Evolutionary conservation across 768 basidiomycete genomes (phyloP).

Genomic region (Mycena floridula): DNA sequence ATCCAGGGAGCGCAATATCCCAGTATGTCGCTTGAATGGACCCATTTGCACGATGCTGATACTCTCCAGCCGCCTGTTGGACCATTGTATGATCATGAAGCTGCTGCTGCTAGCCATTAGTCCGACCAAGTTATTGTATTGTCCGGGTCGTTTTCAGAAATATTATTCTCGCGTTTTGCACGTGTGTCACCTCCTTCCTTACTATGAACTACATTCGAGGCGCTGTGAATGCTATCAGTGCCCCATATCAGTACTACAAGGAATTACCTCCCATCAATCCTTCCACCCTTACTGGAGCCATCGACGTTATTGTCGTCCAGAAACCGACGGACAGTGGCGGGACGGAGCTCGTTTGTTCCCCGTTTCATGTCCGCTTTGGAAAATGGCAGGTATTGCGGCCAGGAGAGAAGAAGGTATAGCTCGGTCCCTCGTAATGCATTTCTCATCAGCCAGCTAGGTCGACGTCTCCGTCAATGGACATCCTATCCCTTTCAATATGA

Average conservation of each 20-base stretch:
- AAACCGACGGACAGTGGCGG: constrained; percentile 58
- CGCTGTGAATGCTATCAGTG: constrained; percentile 78
- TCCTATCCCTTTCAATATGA: constrained; percentile 91
- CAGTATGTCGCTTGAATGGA: constrained; percentile 41
- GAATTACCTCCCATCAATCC: constrained; percentile 86
- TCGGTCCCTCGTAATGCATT: background rate
- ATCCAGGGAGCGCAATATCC: constrained; percentile 72
- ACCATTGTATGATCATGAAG: constrained; percentile 55
- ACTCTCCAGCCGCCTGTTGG: constrained; percentile 50
- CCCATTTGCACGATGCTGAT: background rate
- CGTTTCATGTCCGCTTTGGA: constrained; percentile 96
- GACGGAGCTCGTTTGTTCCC: constrained; percentile 79
- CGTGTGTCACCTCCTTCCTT: constrained; percentile 8
- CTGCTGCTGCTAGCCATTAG: no score
- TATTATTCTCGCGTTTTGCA: constrained; percentile 2
- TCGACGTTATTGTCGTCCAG: constrained; percentile 96
- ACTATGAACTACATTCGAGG: constrained; percentile 86
- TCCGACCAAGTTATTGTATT: background rate
- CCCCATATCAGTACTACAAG: constrained; percentile 86
- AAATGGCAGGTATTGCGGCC: constrained; percentile 95
- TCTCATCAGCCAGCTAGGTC: constrained; percentile 46
- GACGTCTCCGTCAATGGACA: constrained; percentile 83
- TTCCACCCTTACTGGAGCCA: constrained; percentile 93
- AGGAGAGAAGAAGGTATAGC: constrained; percentile 79
- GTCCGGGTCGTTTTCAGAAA: no score